Base-by-base conservation (phyloP, 2,329 filamentous ascomycete genomes). In the Pestalotiopsis sp. region DNA sequence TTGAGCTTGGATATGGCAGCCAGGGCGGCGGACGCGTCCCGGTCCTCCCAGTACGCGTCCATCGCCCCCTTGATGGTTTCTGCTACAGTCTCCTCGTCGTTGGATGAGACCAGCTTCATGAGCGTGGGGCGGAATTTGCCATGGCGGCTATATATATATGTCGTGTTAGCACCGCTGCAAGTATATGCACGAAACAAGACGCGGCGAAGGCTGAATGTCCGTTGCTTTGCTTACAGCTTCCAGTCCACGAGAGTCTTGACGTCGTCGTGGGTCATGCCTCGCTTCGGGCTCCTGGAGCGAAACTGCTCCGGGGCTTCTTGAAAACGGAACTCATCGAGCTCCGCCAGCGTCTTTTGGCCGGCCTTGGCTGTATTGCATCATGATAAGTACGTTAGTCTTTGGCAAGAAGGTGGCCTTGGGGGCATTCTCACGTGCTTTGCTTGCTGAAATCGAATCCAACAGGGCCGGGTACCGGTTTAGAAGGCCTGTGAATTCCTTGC, bases 231-330 rank as follows among this genome's bases (percentile, higher is more conserved):
- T 76, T 81, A 92, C 88, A 93, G 82, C 77, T 93, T 93, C 91
- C 91, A 93, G 61, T 91, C 86, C 11, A 93, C 86, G 3, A 93
- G 82, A 23, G 75, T 81, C 73, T 88, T 85, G 41, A 93, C 82
- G 73, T 93, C 87, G 1, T 85, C 81, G 61, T 89, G 85, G 2
- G 77, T 80, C 80, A 93, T 87, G 12, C 77, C 71, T 4, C 77
- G 77, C 17, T 75, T 74, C 11, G 77, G 71, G 23, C 75, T 72
- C 4, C 76, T 73, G 17, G 80, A 73, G 6, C 78, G 72, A 70
- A 92, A 88, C 1, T 73, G 71, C 1, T 78, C 73, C 1, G 86
- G 82, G 2, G 90, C 87, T 25, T 84, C 82, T 9, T 79, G 77
- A 73, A 91, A 90, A 68, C 91, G 87, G 73, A 87, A 88, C 1